Evolutionary conservation across 306 rosid species (phyloP), one percentile per base, ranked within the genome.

Genomic region (Vicia sativa): DNA sequence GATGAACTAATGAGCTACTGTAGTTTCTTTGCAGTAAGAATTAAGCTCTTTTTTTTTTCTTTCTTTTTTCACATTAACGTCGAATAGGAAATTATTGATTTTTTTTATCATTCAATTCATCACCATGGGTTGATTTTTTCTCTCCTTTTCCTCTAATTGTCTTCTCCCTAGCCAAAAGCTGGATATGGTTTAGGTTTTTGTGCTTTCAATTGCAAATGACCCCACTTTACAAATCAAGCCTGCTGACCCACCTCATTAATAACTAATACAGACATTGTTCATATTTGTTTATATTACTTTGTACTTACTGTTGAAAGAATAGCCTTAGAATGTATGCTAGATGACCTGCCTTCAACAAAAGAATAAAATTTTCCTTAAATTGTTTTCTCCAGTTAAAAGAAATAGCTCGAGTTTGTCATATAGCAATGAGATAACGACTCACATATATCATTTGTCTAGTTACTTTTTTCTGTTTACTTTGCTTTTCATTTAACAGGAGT

Each of bases 1-100:
- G 98, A 90, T 80, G 98, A 92, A 76, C 80, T 92, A 56, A 78
- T 90, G 88, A 78, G 88, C 91, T 92, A 92, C 86, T 81, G 85
- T 78, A 59, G 93, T 80, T 84, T 75, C 81, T 86, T 92, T 76
- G 96, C 96, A 65, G 98, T 92, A 83, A 81, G 92, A 79, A 70
- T 67, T 65, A 49, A 41, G 55, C 39, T 19, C 69, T 63, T 48
- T 41, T 48, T 69, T n/a, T n/a, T n/a, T n/a, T n/a, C n/a, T n/a
- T n/a, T n/a, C n/a, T n/a, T n/a, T n/a, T 56, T 45, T 55, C 5
- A 16, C 62, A 57, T 3, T 25, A 65, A 39, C 64, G 39, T 18
- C 14, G 41, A 48, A 65, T 38, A 61, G 42, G 39, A 43, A 53
- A 52, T 21, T 39, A 18, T 29, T 14, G 2, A 48, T 5, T 55